Evolutionary conservation across 1,139 yeast genomes (phyloP).

Genomic region (Suhomyces taliae): DNA sequence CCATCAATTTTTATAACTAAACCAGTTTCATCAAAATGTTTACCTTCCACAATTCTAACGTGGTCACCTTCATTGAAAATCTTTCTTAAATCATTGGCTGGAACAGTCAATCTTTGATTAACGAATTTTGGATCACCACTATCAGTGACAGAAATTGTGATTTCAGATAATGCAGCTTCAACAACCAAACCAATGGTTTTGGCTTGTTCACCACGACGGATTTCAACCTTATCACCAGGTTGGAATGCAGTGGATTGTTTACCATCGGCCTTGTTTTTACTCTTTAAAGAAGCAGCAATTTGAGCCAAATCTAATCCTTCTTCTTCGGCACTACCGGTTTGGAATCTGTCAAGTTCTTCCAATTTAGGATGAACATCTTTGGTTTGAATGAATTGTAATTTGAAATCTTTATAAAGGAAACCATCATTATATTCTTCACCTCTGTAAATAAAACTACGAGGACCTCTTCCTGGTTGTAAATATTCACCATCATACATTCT

Average conservation of each 20-base stretch:
- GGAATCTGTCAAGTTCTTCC: constrained; percentile 85
- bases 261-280: constrained; percentile 39
- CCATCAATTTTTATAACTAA: constrained; percentile 80
- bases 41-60: constrained; percentile 89
- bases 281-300: constrained; percentile 79
- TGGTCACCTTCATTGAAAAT: constrained; percentile 92
- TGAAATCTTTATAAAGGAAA: constrained; percentile 80
- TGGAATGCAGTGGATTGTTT: constrained; percentile 60
- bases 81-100: constrained; percentile 78
- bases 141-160: constrained; percentile 57
- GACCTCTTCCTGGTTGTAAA: constrained; percentile 74
- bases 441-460: constrained; percentile 69
- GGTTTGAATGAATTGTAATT: constrained; percentile 76
- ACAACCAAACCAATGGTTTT: constrained; percentile 82
- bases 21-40: constrained; percentile 91
- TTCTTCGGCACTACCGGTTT: constrained; percentile 65
- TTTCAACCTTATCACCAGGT: constrained; percentile 93
- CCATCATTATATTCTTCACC: constrained; percentile 93
- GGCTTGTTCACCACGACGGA: constrained; percentile 89
- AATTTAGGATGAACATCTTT: constrained; percentile 84
- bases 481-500: constrained; percentile 54
- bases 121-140: constrained; percentile 51
- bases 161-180: constrained; percentile 63
- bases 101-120: constrained; percentile 61
- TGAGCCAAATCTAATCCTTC: constrained; percentile 81